phyloP scores from a whole-genome alignment of 306 rosid genomes.

The Dryas octopetala region DNA sequence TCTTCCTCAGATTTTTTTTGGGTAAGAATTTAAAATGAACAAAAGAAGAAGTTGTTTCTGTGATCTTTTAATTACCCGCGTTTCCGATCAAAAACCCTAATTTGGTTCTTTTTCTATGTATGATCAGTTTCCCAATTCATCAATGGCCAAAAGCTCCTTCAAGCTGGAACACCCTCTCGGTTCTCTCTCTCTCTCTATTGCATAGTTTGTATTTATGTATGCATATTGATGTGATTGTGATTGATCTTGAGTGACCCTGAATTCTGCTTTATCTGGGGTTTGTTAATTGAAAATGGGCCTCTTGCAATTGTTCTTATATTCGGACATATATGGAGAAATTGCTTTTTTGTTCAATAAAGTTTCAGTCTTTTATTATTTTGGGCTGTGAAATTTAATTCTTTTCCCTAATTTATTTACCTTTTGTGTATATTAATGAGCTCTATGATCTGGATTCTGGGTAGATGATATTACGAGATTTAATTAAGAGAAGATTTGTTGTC shows the following conservation, averaged over 20 bases:
- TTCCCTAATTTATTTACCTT: not conserved
- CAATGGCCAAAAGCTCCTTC: conserved; percentile 55
- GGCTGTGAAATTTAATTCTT: not conserved
- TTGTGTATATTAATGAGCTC: not conserved
- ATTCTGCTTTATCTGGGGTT: not conserved
- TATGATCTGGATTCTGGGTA: conserved; percentile 4
- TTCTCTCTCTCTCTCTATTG: not conserved
- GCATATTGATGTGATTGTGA: not conserved
- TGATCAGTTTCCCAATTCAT: too few relatives aligned
- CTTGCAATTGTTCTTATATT: not conserved
- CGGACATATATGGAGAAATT: not conserved
- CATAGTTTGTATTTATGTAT: too few relatives aligned
- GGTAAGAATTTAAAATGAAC: not conserved
- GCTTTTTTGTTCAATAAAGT: not conserved
- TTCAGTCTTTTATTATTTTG: not conserved
- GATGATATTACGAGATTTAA: not conserved
- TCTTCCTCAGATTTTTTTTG: not conserved
- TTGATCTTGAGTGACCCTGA: conserved; percentile 11
- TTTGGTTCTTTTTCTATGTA: not conserved
- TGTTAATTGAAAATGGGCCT: conserved; percentile 8
- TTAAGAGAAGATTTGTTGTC: not conserved
- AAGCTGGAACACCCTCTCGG: conserved; percentile 55
- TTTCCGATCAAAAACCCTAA: not conserved
- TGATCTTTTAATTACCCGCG: not conserved
- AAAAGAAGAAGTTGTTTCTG: not conserved